These are phyloP conservation scores for Candida xiaguanensis DNA, from an alignment of 805 yeast genomes.

Conservation along the genomic window DNA sequence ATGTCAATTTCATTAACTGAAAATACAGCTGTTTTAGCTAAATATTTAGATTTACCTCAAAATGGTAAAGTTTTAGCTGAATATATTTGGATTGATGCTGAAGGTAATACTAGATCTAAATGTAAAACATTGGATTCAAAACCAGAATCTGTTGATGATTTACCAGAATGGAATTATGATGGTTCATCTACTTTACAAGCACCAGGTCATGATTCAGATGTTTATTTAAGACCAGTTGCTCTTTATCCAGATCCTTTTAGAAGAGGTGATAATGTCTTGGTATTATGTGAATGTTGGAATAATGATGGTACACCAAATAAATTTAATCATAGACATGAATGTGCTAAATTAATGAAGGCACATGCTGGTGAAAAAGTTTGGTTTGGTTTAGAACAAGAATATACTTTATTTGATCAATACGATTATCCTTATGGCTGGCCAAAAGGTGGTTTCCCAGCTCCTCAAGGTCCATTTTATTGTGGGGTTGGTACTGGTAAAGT, in stretches of 20 bases:
- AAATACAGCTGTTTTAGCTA: conserved; percentile 77
- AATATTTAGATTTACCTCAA: conserved; percentile 82
- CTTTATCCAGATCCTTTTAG: conserved; percentile 96
- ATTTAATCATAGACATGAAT: conserved; percentile 96
- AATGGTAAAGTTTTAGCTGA: conserved; percentile 88
- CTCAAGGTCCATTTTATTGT: conserved; percentile 99
- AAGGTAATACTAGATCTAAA: conserved; percentile 88
- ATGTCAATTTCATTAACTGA: conserved; percentile 44
- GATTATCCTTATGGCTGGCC: conserved; percentile 98
- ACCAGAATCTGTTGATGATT: conserved; percentile 72
- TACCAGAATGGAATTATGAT: conserved; percentile 99
- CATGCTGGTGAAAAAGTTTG: conserved; percentile 81
- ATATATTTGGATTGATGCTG: conserved; percentile 96
- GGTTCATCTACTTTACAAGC: conserved; percentile 99
- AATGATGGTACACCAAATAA: conserved; percentile 99
- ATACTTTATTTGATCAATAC: conserved; percentile 89
- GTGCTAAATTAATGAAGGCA: conserved; percentile 91
- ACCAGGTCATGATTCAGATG: conserved; percentile 95
- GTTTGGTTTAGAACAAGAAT: conserved; percentile 99
- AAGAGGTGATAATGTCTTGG: conserved; percentile 94
- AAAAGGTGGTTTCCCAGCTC: conserved; percentile 99
- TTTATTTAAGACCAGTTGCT: conserved; percentile 93
- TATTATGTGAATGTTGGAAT: conserved; percentile 95
- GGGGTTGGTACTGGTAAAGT: conserved; percentile 99
- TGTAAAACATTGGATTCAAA: conserved; percentile 77